Evolutionary conservation across 345 rosid genomes (phyloP).

Genomic region (Salix udensis): DNA sequence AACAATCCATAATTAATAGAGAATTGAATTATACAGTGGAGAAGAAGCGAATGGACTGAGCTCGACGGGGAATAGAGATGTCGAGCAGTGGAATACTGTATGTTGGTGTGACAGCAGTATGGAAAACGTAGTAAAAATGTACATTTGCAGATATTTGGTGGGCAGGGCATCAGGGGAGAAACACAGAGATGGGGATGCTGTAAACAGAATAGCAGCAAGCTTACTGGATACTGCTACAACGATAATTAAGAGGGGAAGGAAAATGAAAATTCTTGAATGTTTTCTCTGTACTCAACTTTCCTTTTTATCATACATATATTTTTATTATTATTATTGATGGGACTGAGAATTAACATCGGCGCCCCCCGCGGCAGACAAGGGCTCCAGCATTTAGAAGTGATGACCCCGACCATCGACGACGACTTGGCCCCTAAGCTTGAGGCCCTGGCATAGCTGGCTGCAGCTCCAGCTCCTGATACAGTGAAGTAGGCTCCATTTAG

Average conservation of each 20-base stretch:
- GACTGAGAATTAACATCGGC: slow-evolving; percentile 40
- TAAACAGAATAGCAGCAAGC: background rate
- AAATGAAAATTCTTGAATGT: background rate
- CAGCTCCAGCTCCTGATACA: slow-evolving; percentile 26
- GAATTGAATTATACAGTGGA: background rate
- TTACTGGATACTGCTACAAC: slow-evolving; percentile 1
- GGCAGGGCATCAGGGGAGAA: background rate
- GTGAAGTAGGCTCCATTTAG: slow-evolving; percentile 26
- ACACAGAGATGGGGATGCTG: background rate
- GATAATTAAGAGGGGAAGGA: background rate
- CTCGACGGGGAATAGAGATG: slow-evolving; percentile 15
- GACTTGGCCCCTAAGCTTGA: slow-evolving; percentile 30
- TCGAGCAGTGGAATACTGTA: slow-evolving; percentile 30
- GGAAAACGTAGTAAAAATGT: slow-evolving; percentile 18
- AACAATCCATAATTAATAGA: background rate
- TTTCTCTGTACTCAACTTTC: background rate
- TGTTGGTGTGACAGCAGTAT: background rate
- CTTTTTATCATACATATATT: no score
- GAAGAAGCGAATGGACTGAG: background rate
- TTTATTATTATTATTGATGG: background rate
- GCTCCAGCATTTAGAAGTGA: slow-evolving; percentile 19
- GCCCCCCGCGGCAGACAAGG: slow-evolving; percentile 36
- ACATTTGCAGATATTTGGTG: slow-evolving; percentile 30
- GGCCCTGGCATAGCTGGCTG: slow-evolving; percentile 29
- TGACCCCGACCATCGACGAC: slow-evolving; percentile 24